A percentile compares a stretch with the other conserved stretches of the same genome.
Conservation (phyloP, 2,329 filamentous ascomycete genomes). For the Penicillium sp. region DNA sequence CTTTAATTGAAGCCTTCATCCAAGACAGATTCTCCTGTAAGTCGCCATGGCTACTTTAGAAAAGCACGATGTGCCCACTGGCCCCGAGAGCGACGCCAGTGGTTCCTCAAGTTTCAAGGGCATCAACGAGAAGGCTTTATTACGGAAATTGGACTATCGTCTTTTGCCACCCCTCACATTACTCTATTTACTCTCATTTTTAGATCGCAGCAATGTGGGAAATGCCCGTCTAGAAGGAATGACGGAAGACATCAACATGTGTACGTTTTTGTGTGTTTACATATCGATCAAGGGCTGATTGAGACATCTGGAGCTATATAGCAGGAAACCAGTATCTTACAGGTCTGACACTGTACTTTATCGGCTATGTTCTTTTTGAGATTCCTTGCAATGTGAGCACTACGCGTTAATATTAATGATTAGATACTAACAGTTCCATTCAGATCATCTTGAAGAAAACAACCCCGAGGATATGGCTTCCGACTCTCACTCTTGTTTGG, state of each 20-base stretch:
- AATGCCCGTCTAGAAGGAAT: slow-evolving; percentile 11
- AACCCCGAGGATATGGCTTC: slow-evolving; percentile 41
- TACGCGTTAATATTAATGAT: too few relatives aligned
- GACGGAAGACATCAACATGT: slow-evolving; percentile 39
- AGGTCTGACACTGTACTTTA: slow-evolving; percentile 41
- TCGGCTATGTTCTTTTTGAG: slow-evolving; percentile 42
- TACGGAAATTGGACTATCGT: slow-evolving; percentile 47
- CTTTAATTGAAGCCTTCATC: too few relatives aligned
- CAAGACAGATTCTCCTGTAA: background rate
- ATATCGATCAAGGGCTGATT: slow-evolving; percentile 14
- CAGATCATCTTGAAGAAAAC: slow-evolving; percentile 39
- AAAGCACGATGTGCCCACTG: slow-evolving; percentile 5
- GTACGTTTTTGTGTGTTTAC: slow-evolving; percentile 23
- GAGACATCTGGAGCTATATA: background rate
- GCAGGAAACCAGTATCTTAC: slow-evolving; percentile 42
- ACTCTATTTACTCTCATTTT: slow-evolving; percentile 9
- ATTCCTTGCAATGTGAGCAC: slow-evolving; percentile 40
- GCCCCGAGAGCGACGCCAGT: background rate
- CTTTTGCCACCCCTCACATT: slow-evolving; percentile 47
- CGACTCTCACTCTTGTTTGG: slow-evolving; percentile 48
- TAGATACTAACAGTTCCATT: background rate
- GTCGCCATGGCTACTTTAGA: background rate
- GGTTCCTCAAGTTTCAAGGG: slow-evolving; percentile 17
- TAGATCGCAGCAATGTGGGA: slow-evolving; percentile 9
- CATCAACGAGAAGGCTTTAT: slow-evolving; percentile 41